A percentile compares a stretch with the other conserved stretches of the same genome.
Conservation (phyloP, 78 protist genomes). For the Guillardia theta region DNA sequence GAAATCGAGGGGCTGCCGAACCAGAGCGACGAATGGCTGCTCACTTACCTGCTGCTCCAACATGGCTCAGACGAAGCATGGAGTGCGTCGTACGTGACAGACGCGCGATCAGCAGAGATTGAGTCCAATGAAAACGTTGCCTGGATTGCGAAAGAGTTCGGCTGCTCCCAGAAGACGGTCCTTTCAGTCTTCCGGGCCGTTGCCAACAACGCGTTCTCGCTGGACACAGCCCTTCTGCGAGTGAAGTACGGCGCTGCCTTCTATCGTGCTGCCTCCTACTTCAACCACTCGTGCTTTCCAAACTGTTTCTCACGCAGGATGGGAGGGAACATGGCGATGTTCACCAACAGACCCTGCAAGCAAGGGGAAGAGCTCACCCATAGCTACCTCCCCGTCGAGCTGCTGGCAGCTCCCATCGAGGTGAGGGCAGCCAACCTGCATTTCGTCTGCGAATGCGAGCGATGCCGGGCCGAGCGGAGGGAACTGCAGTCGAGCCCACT, state of each 20-base stretch:
- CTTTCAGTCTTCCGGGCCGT: not conserved
- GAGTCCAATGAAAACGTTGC: not conserved
- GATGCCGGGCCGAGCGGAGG: not conserved
- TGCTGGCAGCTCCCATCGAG: not conserved
- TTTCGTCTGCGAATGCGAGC: not conserved
- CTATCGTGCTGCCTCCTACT: not conserved
- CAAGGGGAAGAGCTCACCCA: not conserved
- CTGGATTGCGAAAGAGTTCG: not conserved
- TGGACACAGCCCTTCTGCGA: not conserved
- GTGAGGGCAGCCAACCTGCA: not conserved
- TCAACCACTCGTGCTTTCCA: not conserved
- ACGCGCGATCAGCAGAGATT: not conserved
- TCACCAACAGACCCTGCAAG: not conserved
- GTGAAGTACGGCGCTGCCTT: not conserved
- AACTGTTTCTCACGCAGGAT: not conserved
- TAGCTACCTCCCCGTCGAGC: not conserved
- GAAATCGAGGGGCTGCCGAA: no score
- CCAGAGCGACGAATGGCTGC: not conserved
- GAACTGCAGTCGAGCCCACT: not conserved
- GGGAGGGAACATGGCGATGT: constrained; percentile 12
- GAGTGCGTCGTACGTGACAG: not conserved
- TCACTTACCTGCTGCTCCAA: not conserved
- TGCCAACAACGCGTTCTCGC: not conserved
- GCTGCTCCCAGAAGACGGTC: not conserved
- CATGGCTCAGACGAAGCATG: not conserved